Evolutionary conservation across 1,284 basidiomycete genomes (phyloP).

Genomic region (Ganoderma resinaceum): DNA sequence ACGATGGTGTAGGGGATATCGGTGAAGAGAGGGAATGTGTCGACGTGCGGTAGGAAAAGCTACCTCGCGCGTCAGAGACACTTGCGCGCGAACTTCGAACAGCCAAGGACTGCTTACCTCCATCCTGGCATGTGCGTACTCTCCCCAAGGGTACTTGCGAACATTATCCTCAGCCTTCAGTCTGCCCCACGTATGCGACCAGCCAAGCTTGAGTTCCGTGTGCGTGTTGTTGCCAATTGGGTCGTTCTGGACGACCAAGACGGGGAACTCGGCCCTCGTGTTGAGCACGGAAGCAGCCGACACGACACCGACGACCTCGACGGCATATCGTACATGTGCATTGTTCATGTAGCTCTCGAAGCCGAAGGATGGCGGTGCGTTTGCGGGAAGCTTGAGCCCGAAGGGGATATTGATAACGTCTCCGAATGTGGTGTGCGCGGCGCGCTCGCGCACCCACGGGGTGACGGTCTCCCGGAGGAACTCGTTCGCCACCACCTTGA

Average conservation of each 20-base stretch:
- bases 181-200: slow-evolving; percentile 26
- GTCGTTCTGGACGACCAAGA: slow-evolving; percentile 23
- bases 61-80: background rate
- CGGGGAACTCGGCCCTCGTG: slow-evolving; percentile 16
- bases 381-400: slow-evolving; percentile 16
- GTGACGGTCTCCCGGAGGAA: slow-evolving; percentile 19
- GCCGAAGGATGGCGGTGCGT: slow-evolving; percentile 24
- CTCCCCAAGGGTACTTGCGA: slow-evolving; percentile 27
- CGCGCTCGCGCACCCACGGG: slow-evolving; percentile 14
- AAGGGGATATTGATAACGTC: slow-evolving; percentile 21
- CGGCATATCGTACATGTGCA: slow-evolving; percentile 23
- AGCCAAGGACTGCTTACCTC: slow-evolving; percentile 14
- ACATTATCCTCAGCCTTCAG: slow-evolving; percentile 20
- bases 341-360: slow-evolving; percentile 26
- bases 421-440: slow-evolving; percentile 10
- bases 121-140: slow-evolving; percentile 18
- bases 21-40: slow-evolving; percentile 27
- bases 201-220: slow-evolving; percentile 24
- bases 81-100: background rate
- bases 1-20: slow-evolving; percentile 26
- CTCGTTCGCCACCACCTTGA: slow-evolving; percentile 17
- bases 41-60: slow-evolving; percentile 25
- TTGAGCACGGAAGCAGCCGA: slow-evolving; percentile 21
- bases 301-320: slow-evolving; percentile 22
- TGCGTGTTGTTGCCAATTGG: slow-evolving; percentile 19